Evolutionary conservation across 441 rosid species (phyloP), one percentile per base, ranked within the genome.

Genomic region (Erodium texanum): DNA sequence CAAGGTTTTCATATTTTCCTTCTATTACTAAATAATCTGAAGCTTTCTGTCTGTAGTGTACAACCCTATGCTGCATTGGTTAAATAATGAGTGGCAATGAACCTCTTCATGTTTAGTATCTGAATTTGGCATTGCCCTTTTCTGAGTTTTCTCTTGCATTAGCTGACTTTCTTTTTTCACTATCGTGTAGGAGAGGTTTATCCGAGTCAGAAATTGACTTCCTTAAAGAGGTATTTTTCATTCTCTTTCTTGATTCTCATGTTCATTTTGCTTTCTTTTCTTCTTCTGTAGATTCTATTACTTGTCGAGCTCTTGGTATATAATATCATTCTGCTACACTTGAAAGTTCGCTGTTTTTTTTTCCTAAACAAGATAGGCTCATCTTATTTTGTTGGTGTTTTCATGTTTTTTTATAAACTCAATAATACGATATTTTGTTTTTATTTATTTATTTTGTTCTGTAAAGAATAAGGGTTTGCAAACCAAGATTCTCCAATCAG

Each of bases 171-270:
- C 20, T 73, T 65, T 76, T 74, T 72, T 56, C 54, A 71, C 65
- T 70, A 62, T 73, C 82, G 77, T 78, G 82, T 87, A 91, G 97
- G 95, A 87, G 96, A 82, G 97, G 99, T 63, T 86, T 94, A 75
- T 91, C 97, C 5, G 89, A 84, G 61, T 86, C 92, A 19, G 97
- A 94, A 85, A 82, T 89, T 79, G 75, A 79, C 79, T 84, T 88
- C 72, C 78, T 94, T 62, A 94, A 88, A 81, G 87, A 91, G 93
- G 99, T 89, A 82, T 23, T 68, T 58, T 32, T 7, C 48, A 27
- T 18, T 69, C 16, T 70, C 36, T 71, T 41, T 27, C 6, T 69
- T 63, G 32, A 52, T 20, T 50, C 54, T 70, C 66, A 10, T 67
- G 38, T 74, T 24, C 18, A 24, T 59, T 23, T 69, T 74, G 9